Conservation (phyloP, 202 grass and related monocot species). For the Cymbopogon flexuosus region DNA sequence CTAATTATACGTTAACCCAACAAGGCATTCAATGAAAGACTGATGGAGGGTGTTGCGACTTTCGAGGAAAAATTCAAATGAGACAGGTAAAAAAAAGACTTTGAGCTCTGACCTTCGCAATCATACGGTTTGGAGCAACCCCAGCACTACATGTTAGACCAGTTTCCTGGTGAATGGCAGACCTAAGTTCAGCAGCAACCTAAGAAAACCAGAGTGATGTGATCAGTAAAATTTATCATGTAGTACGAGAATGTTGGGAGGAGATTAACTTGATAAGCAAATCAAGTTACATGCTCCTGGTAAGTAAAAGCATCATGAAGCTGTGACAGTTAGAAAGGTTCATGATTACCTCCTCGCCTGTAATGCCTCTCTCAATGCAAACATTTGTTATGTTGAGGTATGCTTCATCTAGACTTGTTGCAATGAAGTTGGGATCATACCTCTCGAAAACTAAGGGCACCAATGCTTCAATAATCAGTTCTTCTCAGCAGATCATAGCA, state of each 20-base stretch:
- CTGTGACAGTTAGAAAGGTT: slow-evolving; percentile 8
- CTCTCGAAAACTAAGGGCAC: slow-evolving; percentile 58
- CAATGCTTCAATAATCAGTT: slow-evolving; percentile 30
- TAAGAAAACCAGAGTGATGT: slow-evolving; percentile 26
- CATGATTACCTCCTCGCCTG: slow-evolving; percentile 58
- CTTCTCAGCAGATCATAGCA: no score
- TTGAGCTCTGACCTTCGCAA: slow-evolving; percentile 62
- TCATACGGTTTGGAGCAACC: slow-evolving; percentile 85
- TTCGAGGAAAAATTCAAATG: not conserved
- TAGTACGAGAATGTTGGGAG: slow-evolving; percentile 7
- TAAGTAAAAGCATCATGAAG: not conserved
- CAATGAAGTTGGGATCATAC: slow-evolving; percentile 79
- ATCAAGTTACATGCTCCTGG: not conserved
- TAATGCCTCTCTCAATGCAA: slow-evolving; percentile 65
- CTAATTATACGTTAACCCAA: slow-evolving; percentile 18
- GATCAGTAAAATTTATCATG: slow-evolving; percentile 19
- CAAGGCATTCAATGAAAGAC: not conserved
- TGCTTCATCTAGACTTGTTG: slow-evolving; percentile 90
- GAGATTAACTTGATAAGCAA: not conserved
- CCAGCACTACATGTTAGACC: slow-evolving; percentile 94
- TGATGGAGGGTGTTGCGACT: not conserved
- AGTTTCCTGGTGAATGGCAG: slow-evolving; percentile 70
- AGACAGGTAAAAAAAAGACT: not conserved
- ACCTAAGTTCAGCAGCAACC: slow-evolving; percentile 83
- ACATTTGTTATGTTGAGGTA: slow-evolving; percentile 68